phyloP scores from a whole-genome alignment of 2,329 filamentous ascomycete species.

The Xylariaceae sp. region DNA sequence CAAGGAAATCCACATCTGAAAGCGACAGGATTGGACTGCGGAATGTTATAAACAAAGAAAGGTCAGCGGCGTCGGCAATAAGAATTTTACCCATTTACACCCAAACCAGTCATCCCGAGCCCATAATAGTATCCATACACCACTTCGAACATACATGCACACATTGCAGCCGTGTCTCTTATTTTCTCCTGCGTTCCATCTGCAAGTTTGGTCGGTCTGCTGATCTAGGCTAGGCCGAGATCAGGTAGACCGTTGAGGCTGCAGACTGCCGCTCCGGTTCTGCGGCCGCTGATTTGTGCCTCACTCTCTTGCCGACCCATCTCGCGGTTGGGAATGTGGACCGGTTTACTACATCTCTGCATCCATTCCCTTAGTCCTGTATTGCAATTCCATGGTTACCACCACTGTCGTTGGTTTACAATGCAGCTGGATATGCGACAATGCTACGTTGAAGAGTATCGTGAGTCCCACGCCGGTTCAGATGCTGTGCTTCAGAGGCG shows the following conservation, averaged over 20 bases:
- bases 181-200: too few relatives aligned
- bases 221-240: conserved; percentile 8
- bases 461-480: too few relatives aligned
- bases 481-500: too few relatives aligned
- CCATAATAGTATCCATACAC: not conserved
- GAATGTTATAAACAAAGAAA: not conserved
- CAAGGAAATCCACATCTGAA: not conserved
- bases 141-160: not conserved
- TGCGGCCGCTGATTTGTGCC: conserved; percentile 6
- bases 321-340: too few relatives aligned
- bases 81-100: not conserved
- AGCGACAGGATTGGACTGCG: not conserved
- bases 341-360: too few relatives aligned
- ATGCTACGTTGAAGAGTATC: too few relatives aligned
- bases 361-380: too few relatives aligned
- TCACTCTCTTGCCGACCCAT: too few relatives aligned
- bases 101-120: not conserved
- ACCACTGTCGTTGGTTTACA: too few relatives aligned
- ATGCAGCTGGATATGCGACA: too few relatives aligned
- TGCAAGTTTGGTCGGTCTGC: not conserved
- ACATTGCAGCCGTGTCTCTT: not conserved
- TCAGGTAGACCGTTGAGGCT: conserved; percentile 4
- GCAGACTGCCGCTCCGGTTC: not conserved
- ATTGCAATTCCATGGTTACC: too few relatives aligned
- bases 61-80: not conserved